Base-by-base conservation (phyloP, 495 filamentous ascomycete species). In the Neurospora sp. region DNA sequence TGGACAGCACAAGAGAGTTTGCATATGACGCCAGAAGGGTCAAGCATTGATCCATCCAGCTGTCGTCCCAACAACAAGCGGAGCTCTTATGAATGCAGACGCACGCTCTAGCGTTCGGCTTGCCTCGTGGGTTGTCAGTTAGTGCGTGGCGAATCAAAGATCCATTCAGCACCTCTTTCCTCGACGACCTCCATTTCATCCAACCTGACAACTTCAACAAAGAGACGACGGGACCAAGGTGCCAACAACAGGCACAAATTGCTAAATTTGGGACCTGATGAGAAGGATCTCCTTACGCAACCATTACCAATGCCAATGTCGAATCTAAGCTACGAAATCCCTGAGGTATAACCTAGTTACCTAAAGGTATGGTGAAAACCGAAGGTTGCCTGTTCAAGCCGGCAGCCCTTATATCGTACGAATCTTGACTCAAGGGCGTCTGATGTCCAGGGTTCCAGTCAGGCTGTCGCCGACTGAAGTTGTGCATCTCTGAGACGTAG, bases 401-500 rank as follows among this genome's bases (percentile, higher is more conserved):
- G 12, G 49, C 12, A 27, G 2, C 54, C 12, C 23, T 8, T 27
- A 35, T 35, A 35, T 66, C 54, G 27, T 35, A 66, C 27, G 12
- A 66, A 66, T 35, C 54, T 35, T 66, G 27, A 66, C 27, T 66
- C 27, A 37, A 66, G 23, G 6, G 27, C 27, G 54, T 9, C 27
- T 66, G 54, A 66, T 66, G 54, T 37, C 54, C 54, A 37, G 54
- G 54, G 12, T 16, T 37, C 54, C 12, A 66, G 54, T 16, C 54
- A 66, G 23, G 54, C 41, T 37, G 62, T 27, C 38, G 42, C 39
- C 49, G 41, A 41, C 35, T 62, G 35, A 41, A 38, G 72, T 75
- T 78, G 71, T 76, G 75, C 72, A 72, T 77, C 77, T 74, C 72
- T 78, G 79, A 80, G 79, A 80, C 79, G 42, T 69, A 66, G 75